Evolutionary conservation across 2,329 filamentous ascomycete genomes (phyloP), one percentile per base, ranked within the genome.

Genomic region (Ceratocystis ficicola): DNA sequence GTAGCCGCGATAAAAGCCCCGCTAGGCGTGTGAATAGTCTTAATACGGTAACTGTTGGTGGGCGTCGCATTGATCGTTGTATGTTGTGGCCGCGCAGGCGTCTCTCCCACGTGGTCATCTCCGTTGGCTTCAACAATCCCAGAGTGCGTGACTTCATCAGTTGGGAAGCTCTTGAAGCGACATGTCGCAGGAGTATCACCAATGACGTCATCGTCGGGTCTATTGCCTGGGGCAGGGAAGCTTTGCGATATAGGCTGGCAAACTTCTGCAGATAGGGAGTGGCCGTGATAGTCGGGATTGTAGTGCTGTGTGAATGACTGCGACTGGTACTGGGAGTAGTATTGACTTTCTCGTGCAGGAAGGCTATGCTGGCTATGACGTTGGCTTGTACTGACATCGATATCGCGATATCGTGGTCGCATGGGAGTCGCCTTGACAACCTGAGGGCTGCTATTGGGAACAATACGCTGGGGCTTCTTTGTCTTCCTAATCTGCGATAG

Each of bases 351-450:
- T 41, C 36, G 10, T 41, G 36, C 36, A 5, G 22, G 5, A 36
- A 4, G 55, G 28, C 17, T 28, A 30, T 59, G 32, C 22, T 57
- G 48, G 50, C 63, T 65, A 44, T 65, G 32, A 25, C 64, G 30
- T 30, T 61, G 64, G 22, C 25, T 62, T 20, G n/a, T 48, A 20
- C 30, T 17, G 20, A 12, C 25, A 30, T 46, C 46, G 25, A 64
- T 44, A 28, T 69, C 66, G 25, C 68, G 66, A 60, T 67, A 84
- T 6, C 83, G 78, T 61, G 77, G 78, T 68, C 79, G 82, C 36
- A 78, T 77, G 1, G 83, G 83, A 0, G 83, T 85, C 3, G 82
- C 83, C 71, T 84, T 83, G 64, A 85, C 50, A 4, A 68, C 78
- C 64, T 78, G 76, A 25, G 84, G 72, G 15, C 74, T 73, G 7